phyloP scores from a whole-genome alignment of 495 filamentous ascomycete species.

The Annulohypoxylon moriforme region DNA sequence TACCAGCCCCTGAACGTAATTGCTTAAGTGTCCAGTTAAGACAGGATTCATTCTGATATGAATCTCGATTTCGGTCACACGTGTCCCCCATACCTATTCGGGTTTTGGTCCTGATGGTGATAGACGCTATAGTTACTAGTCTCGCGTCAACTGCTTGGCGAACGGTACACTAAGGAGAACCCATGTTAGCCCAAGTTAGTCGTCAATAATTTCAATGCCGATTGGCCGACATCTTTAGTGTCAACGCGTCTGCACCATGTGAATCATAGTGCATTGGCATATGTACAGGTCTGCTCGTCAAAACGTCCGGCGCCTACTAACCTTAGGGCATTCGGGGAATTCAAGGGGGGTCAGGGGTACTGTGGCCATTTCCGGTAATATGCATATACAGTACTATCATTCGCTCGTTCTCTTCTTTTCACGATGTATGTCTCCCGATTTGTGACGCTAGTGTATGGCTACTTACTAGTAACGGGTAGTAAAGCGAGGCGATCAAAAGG shows the following conservation, averaged over 20 bases:
- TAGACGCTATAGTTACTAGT: slow-evolving; percentile 17
- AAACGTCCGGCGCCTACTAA: slow-evolving; percentile 3
- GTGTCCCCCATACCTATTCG: slow-evolving; percentile 7
- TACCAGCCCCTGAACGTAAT: not conserved
- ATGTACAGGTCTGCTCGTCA: slow-evolving; percentile 6
- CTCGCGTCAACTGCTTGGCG: slow-evolving; percentile 20
- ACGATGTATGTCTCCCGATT: not conserved
- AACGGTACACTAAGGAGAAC: not conserved
- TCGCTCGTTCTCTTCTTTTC: not conserved
- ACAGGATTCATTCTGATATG: not conserved
- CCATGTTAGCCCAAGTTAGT: not conserved
- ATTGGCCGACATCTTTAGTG: slow-evolving; percentile 20
- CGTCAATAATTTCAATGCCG: not conserved
- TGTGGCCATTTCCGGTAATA: not conserved
- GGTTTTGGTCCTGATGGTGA: not conserved
- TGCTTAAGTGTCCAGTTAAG: not conserved
- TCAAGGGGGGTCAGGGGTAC: slow-evolving; percentile 17
- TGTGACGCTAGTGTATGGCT: not conserved
- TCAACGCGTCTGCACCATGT: slow-evolving; percentile 12
- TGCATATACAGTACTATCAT: not conserved
- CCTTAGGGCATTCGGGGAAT: not conserved
- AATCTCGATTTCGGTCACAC: not conserved
- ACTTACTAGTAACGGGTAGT: not conserved
- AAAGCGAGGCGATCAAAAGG: not conserved
- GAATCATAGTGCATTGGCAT: slow-evolving; percentile 16